These are phyloP conservation scores for Hanseniaspora meyeri DNA, from an alignment of 805 yeast species.

Conservation along the genomic window DNA sequence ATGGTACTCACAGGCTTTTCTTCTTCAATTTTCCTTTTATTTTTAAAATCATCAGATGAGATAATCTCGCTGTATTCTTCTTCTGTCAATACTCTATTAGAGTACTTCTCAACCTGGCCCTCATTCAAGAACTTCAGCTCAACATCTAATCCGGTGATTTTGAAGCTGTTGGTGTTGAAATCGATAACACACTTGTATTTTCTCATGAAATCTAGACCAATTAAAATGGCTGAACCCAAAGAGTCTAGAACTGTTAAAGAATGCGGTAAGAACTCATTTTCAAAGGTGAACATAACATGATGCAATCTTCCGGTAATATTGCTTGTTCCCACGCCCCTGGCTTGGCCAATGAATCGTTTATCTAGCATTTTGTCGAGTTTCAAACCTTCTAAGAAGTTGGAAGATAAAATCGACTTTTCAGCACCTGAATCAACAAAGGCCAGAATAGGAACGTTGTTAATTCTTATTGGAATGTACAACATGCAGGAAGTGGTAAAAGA, in stretches of 20 bases:
- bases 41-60: neutral
- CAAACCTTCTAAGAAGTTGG: conserved; percentile 59
- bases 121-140: conserved; percentile 65
- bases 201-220: conserved; percentile 85
- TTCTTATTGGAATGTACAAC: conserved; percentile 67
- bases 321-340: conserved; percentile 80
- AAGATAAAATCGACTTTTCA: conserved; percentile 72
- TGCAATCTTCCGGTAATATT: conserved; percentile 75
- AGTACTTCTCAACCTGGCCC: conserved; percentile 45
- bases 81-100: conserved; percentile 17
- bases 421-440: conserved; percentile 98
- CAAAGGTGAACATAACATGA: conserved; percentile 74
- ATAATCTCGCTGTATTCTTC: conserved; percentile 16
- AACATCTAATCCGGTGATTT: conserved; percentile 46
- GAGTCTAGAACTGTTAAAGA: conserved; percentile 59
- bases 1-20: neutral
- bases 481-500: conserved; percentile 69
- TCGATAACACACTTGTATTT: conserved; percentile 79
- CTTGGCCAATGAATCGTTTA: conserved; percentile 65
- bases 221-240: conserved; percentile 45
- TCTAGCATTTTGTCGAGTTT: conserved; percentile 66
- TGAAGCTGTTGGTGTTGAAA: conserved; percentile 48
- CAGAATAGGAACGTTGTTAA: conserved; percentile 69
- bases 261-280: conserved; percentile 50
- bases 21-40: neutral